Conservation (phyloP, 164 flowering plant genomes). For the Vitis labrusca region DNA sequence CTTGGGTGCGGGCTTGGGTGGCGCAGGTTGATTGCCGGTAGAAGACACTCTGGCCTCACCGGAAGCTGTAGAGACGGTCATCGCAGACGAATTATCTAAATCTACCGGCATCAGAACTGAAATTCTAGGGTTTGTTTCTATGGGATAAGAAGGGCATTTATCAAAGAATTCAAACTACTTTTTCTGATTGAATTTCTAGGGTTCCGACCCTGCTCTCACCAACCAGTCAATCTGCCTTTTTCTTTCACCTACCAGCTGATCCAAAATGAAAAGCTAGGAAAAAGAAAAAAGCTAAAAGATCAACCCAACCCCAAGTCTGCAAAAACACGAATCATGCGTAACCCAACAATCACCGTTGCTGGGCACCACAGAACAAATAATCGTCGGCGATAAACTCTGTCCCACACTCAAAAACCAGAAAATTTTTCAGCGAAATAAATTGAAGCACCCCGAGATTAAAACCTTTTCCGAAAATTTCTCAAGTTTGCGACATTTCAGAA, state of each 20-base stretch:
- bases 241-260: slow-evolving; percentile 29
- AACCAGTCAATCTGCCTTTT: slow-evolving; percentile 38
- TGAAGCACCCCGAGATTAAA: not conserved
- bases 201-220: slow-evolving; percentile 23
- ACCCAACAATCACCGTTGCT: not conserved
- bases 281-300: slow-evolving; percentile 19
- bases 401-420: too few relatives aligned
- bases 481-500: not conserved
- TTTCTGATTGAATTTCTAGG: slow-evolving; percentile 16
- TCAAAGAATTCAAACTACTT: slow-evolving; percentile 3
- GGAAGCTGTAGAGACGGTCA: slow-evolving; percentile 42
- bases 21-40: slow-evolving; percentile 41
- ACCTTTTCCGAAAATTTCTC: not conserved
- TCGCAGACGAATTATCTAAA: slow-evolving; percentile 35
- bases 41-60: slow-evolving; percentile 64
- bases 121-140: slow-evolving; percentile 1
- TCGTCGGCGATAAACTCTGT: not conserved
- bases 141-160: slow-evolving; percentile 6
- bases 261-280: too few relatives aligned
- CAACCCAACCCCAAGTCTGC: slow-evolving; percentile 13
- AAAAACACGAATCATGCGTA: not conserved
- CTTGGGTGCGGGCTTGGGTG: slow-evolving; percentile 37
- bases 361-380: too few relatives aligned
- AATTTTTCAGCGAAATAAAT: too few relatives aligned
- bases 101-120: slow-evolving; percentile 36